Percentiles rank a stretch among this genome's conserved stretches.
phyloP scores from a whole-genome alignment of 257 asterid genomes.

The Gardenia jasminoides region DNA sequence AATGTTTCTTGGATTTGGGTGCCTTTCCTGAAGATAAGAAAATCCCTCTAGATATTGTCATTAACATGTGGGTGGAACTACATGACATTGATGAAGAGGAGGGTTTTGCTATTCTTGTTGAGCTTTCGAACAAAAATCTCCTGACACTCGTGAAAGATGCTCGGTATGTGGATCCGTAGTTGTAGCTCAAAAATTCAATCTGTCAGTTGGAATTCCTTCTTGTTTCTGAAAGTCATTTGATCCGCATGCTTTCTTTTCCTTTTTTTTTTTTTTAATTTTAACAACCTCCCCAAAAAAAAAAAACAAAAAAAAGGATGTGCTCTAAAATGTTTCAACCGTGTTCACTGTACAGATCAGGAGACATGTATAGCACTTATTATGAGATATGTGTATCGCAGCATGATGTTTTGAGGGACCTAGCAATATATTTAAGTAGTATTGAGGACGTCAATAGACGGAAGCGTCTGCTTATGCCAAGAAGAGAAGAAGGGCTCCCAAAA shows the following conservation, averaged over 20 bases:
- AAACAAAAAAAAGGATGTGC: not conserved
- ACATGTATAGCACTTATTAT: constrained; percentile 76
- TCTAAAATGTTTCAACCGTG: constrained; percentile 2
- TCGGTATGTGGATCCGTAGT: constrained; percentile 38
- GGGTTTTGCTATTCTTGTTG: constrained; percentile 74
- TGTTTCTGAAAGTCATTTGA: not conserved
- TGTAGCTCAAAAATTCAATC: not conserved
- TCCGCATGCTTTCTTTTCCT: not conserved
- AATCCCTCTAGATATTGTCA: constrained; percentile 80
- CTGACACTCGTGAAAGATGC: constrained; percentile 76
- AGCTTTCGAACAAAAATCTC: constrained; percentile 86
- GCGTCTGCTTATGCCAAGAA: constrained; percentile 78
- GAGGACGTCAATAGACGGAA: constrained; percentile 54
- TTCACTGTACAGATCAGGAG: constrained; percentile 62
- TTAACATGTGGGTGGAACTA: constrained; percentile 91
- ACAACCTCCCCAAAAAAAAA: not conserved
- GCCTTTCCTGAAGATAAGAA: constrained; percentile 84
- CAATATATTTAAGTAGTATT: constrained; percentile 57
- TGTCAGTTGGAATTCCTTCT: not conserved
- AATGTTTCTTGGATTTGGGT: constrained; percentile 85
- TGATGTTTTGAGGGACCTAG: constrained; percentile 85
- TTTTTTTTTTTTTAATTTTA: no score
- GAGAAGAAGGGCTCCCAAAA: constrained; percentile 66
- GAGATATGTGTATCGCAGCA: constrained; percentile 88
- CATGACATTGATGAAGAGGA: constrained; percentile 82